These are phyloP conservation scores for Saccharomyces pastorianus DNA, from an alignment of 1,139 yeast species.

Conservation along the genomic window DNA sequence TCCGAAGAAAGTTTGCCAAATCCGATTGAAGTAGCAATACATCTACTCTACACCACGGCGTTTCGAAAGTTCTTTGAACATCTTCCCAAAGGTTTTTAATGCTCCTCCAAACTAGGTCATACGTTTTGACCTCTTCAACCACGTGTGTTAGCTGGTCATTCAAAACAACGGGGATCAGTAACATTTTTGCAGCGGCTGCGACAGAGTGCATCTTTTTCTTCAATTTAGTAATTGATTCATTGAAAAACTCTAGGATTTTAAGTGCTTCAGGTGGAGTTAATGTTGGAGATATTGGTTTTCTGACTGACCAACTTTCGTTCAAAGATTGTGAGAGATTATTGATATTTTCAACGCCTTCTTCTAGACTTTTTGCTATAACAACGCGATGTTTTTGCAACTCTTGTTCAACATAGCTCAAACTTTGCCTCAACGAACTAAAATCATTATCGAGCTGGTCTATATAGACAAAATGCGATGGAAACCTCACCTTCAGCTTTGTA, in stretches of 20 bases:
- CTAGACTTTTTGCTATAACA: slow-evolving; percentile 38
- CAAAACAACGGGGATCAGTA: neutral
- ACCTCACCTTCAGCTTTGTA: slow-evolving; percentile 38
- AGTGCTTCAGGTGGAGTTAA: slow-evolving; percentile 47
- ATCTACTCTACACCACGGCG: neutral
- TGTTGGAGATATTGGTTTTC: slow-evolving; percentile 43
- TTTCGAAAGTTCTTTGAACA: neutral
- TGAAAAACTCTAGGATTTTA: slow-evolving; percentile 31
- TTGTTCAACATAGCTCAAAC: slow-evolving; percentile 35
- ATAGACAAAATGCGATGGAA: slow-evolving; percentile 51
- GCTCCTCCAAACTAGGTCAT: neutral
- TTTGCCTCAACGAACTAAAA: slow-evolving; percentile 38
- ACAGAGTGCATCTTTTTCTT: neutral
- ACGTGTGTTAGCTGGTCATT: neutral
- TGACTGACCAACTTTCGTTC: slow-evolving; percentile 41
- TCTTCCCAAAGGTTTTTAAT: neutral
- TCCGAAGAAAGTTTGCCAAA: neutral
- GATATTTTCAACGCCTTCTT: slow-evolving; percentile 37
- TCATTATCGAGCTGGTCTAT: slow-evolving; percentile 57
- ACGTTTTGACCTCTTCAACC: neutral
- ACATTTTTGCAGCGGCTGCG: neutral
- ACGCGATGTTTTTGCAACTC: slow-evolving; percentile 41
- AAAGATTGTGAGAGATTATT: slow-evolving; percentile 31
- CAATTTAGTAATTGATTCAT: neutral
- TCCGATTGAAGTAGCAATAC: neutral